phyloP scores from a whole-genome alignment of 169 alveolate species.

The Cryptosporidium viatorum region DNA sequence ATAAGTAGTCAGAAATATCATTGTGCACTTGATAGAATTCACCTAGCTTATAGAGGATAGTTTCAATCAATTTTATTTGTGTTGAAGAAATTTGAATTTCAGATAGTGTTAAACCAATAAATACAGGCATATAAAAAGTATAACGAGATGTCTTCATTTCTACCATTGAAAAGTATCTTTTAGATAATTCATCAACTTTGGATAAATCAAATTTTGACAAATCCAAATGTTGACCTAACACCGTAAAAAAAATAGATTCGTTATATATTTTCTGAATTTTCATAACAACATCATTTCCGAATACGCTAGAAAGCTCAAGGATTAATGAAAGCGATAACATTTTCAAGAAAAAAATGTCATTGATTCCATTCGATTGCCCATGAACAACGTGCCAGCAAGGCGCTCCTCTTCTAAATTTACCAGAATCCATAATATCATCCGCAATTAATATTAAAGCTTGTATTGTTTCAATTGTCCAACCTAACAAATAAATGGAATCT shows the following conservation, averaged over 20 bases:
- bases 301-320: neutral
- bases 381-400: neutral
- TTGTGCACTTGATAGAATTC: constrained; percentile 1
- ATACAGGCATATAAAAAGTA: constrained; percentile 2
- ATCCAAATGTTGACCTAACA: constrained; percentile 13
- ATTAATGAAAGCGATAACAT: neutral
- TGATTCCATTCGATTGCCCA: neutral
- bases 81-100: neutral
- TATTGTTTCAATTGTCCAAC: neutral
- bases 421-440: constrained; percentile 1
- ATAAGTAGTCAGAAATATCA: constrained; percentile 9
- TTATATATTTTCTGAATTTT: neutral
- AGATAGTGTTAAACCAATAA: neutral
- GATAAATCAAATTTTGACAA: neutral
- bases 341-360: neutral
- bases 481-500: neutral
- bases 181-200: neutral
- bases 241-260: constrained; percentile 1
- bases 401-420: constrained; percentile 7
- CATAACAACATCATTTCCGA: neutral
- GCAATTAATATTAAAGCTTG: constrained; percentile 12
- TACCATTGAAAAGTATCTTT: constrained; percentile 5
- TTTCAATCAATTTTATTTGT: neutral
- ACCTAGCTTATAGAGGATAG: neutral
- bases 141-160: constrained; percentile 15